Base-by-base conservation (phyloP, 495 filamentous ascomycete species). In the Poronia punctata region DNA sequence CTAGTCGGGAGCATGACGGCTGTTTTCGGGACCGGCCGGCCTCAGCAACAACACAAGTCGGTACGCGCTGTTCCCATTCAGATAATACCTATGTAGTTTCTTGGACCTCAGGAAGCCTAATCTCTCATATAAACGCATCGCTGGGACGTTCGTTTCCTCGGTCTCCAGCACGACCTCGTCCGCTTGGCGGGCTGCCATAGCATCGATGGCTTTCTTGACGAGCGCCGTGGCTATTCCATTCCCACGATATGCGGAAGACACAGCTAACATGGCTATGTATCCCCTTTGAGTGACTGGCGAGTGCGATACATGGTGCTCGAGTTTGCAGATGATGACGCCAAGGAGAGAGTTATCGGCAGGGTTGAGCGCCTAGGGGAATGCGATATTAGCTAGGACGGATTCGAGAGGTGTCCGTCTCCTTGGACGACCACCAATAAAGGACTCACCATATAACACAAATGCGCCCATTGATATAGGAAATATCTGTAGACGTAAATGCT, bases 401-500 rank as follows among this genome's bases (percentile, higher is more conserved):
- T 43, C 36, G n/a, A n/a, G n/a, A n/a, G n/a, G n/a, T n/a, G n/a
- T n/a, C n/a, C n/a, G n/a, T n/a, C n/a, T n/a, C n/a, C n/a, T n/a
- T n/a, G n/a, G n/a, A n/a, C n/a, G n/a, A n/a, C n/a, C n/a, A n/a
- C n/a, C n/a, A n/a, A n/a, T n/a, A n/a, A n/a, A 4, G 42, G 22
- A 19, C 56, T 44, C 64, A 86, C 85, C 74, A 98, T 86, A 59
- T 85, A 97, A 55, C 93, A 97, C 15, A 99, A 69, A 50, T 97
- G 82, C 14, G 85, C 86, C 93, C 93, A 99, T 79, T 96, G 86
- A 59, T 92, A 96, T 12, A 99, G 71, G 56, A 99, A 99, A 67
- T 97, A 99, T 19, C 93, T 79, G 67, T 97, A 99, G 35, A 99
- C 93, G 65, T 97, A 99, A 57, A 99, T 96, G 66, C 92, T 97